phyloP scores from a whole-genome alignment of 169 alveolate species.

The Plasmodium falciparum region DNA sequence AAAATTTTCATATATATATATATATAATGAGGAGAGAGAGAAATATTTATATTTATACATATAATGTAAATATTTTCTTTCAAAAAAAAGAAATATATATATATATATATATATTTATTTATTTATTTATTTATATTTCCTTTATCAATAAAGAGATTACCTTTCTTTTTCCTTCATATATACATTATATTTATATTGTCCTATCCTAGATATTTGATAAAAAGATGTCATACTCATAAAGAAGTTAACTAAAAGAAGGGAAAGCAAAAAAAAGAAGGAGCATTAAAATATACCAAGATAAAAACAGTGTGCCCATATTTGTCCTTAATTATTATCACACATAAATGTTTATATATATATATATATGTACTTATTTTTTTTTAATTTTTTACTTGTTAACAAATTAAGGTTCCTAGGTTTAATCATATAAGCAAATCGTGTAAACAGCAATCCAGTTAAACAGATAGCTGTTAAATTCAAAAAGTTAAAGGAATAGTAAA shows the following conservation, averaged over 20 bases:
- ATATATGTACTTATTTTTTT: background rate
- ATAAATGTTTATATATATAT: background rate
- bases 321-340: background rate
- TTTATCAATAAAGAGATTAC: background rate
- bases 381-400: conserved; percentile 33
- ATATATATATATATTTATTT: background rate
- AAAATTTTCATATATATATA: background rate
- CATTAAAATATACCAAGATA: background rate
- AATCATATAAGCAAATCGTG: conserved; percentile 52
- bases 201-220: conserved; percentile 65
- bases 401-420: conserved; percentile 61
- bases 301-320: background rate
- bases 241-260: conserved; percentile 43
- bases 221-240: conserved; percentile 73
- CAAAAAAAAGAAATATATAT: background rate
- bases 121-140: background rate
- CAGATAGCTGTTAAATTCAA: conserved; percentile 26
- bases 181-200: conserved; percentile 28
- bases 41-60: too few species aligned
- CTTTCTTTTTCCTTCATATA: conserved; percentile 8
- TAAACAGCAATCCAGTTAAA: conserved; percentile 57
- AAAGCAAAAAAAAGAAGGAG: background rate
- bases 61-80: too few species aligned
- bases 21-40: too few species aligned
- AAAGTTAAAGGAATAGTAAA: background rate